Percentiles rank a stretch among this genome's conserved stretches.
Evolutionary conservation across 352 stramenopile genomes (phyloP).

Genomic region (Phytophthora citricola): DNA sequence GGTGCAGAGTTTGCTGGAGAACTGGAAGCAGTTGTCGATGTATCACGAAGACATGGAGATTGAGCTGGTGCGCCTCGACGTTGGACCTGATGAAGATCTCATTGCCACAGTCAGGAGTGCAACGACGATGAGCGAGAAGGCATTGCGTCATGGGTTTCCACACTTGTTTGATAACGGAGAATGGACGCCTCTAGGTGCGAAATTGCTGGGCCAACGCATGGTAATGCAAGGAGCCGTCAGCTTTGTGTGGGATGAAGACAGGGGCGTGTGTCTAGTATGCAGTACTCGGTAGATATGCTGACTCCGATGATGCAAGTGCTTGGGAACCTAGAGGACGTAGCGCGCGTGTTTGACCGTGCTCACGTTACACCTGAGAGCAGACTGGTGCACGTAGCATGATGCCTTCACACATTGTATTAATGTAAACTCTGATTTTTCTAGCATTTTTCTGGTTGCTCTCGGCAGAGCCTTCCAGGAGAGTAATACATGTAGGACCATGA

Average conservation of each 20-base stretch:
- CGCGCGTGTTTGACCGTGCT: conserved; percentile 5
- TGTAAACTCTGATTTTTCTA: background rate
- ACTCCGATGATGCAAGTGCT: conserved; percentile 10
- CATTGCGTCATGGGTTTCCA: background rate
- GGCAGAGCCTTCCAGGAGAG: no score
- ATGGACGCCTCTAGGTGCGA: background rate
- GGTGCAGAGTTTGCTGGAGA: conserved; percentile 11
- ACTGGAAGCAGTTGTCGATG: conserved; percentile 9
- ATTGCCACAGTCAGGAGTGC: conserved; percentile 7
- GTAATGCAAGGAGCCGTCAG: background rate
- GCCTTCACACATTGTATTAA: no score
- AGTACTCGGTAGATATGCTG: conserved; percentile 5
- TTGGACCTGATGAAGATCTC: background rate
- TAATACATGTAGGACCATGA: no score
- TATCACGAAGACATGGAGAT: conserved; percentile 15
- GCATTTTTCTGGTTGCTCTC: background rate
- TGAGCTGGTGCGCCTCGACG: conserved; percentile 15
- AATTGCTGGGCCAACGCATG: conserved; percentile 3
- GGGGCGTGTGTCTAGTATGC: background rate
- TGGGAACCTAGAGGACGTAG: conserved; percentile 7
- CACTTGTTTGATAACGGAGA: conserved; percentile 4
- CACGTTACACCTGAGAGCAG: background rate
- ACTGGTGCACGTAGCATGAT: background rate
- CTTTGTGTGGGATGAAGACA: conserved; percentile 3
- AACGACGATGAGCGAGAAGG: conserved; percentile 16